phyloP scores from a whole-genome alignment of 2,329 filamentous ascomycete genomes.

The Fusarium compactum region DNA sequence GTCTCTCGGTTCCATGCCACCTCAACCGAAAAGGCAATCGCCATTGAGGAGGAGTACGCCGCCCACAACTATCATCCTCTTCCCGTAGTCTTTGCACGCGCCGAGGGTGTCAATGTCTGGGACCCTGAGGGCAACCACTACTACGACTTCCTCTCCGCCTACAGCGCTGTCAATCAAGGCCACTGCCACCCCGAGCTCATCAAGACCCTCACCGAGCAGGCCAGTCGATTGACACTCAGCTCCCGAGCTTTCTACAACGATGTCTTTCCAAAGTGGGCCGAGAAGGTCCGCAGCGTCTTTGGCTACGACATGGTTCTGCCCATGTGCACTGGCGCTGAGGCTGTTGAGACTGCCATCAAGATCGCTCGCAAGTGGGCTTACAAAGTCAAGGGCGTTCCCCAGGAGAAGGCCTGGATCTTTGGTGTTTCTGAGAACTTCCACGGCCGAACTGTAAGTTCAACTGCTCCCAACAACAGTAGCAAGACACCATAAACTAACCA shows the following conservation, averaged over 20 bases:
- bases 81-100: conserved; percentile 90
- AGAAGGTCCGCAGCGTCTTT: conserved; percentile 39
- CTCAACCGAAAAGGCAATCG: conserved; percentile 83
- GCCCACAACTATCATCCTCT: conserved; percentile 99
- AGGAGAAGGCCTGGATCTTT: conserved; percentile 41
- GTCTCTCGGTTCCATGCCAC: conserved; percentile 74
- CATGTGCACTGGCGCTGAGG: conserved; percentile 42
- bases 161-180: conserved; percentile 56
- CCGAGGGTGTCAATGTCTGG: conserved; percentile 90
- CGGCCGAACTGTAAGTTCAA: conserved; percentile 72
- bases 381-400: conserved; percentile 41
- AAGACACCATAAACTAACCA: conserved; percentile 4
- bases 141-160: conserved; percentile 97
- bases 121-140: conserved; percentile 96
- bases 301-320: conserved; percentile 39
- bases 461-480: background rate
- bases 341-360: conserved; percentile 40
- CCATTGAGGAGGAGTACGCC: conserved; percentile 83
- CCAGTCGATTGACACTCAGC: conserved; percentile 71
- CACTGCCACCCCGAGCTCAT: conserved; percentile 84
- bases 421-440: conserved; percentile 40
- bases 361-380: conserved; percentile 41
- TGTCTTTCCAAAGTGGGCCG: conserved; percentile 41
- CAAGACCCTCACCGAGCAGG: conserved; percentile 90
- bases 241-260: conserved; percentile 41